phyloP scores from a whole-genome alignment of 2,329 filamentous ascomycete species.

The Fusarium sterilihyphosum region DNA sequence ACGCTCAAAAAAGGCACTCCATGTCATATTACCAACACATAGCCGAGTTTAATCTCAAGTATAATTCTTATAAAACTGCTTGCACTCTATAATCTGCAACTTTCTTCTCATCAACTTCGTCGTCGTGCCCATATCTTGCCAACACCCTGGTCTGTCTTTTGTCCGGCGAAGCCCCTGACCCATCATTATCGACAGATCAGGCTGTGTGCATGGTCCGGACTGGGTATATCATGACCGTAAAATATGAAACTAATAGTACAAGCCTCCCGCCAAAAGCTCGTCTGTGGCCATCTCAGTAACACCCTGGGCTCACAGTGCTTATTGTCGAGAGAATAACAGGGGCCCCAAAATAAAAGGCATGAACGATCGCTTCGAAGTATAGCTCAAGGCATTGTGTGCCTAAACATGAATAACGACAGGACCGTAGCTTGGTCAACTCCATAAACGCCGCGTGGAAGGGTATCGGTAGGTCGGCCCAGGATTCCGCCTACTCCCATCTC shows the following conservation, averaged over 20 bases:
- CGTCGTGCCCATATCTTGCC: slow-evolving; percentile 13
- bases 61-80: slow-evolving; percentile 18
- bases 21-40: background rate
- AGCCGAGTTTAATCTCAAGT: slow-evolving; percentile 18
- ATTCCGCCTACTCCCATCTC: slow-evolving; percentile 35
- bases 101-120: slow-evolving; percentile 12
- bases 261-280: background rate
- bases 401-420: slow-evolving; percentile 17
- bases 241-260: slow-evolving; percentile 44
- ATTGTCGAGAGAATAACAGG: slow-evolving; percentile 13
- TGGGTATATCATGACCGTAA: slow-evolving; percentile 44
- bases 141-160: slow-evolving; percentile 1
- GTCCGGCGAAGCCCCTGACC: background rate
- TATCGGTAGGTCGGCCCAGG: slow-evolving; percentile 43
- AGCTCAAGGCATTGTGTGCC: slow-evolving; percentile 19
- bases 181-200: slow-evolving; percentile 24
- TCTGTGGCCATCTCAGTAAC: background rate
- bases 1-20: background rate
- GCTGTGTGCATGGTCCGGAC: slow-evolving; percentile 25
- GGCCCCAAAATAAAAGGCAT: slow-evolving; percentile 11
- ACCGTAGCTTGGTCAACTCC: slow-evolving; percentile 33
- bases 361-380: slow-evolving; percentile 40
- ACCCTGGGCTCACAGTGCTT: slow-evolving; percentile 12
- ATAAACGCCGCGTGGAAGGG: slow-evolving; percentile 42
- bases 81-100: slow-evolving; percentile 17